phyloP scores from a whole-genome alignment of 73 alveolate species.

The Paramecium pentaurelia region DNA sequence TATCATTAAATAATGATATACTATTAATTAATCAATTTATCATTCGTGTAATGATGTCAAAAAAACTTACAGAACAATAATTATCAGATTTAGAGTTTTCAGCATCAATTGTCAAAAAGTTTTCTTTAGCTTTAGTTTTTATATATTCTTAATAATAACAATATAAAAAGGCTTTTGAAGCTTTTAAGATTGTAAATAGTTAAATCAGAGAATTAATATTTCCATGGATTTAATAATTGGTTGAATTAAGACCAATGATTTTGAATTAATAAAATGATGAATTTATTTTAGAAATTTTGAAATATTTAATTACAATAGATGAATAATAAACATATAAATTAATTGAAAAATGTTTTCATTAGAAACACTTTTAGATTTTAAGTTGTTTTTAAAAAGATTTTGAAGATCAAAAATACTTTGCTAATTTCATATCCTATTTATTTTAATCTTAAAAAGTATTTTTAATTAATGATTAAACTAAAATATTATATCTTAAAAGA shows the following conservation, averaged over 20 bases:
- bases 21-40: background rate
- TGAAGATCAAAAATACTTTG: background rate
- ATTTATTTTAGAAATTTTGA: background rate
- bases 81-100: background rate
- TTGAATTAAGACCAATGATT: conserved; percentile 9
- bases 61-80: background rate
- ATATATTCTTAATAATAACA: background rate
- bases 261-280: background rate
- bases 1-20: background rate
- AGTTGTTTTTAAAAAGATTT: background rate
- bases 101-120: background rate
- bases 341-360: background rate
- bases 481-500: background rate
- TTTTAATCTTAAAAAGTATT: background rate
- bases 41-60: background rate
- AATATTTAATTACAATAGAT: background rate
- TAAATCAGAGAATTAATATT: background rate
- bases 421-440: background rate
- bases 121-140: background rate
- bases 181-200: background rate
- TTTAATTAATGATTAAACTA: conserved; percentile 19
- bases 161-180: conserved; percentile 4
- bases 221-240: background rate
- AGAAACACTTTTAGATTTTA: conserved; percentile 2
- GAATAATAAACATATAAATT: conserved; percentile 3